Percentiles rank a stretch among this genome's conserved stretches.
Evolutionary conservation across 2,329 filamentous ascomycete genomes (phyloP).

Genomic region (Talaromyces piceae): DNA sequence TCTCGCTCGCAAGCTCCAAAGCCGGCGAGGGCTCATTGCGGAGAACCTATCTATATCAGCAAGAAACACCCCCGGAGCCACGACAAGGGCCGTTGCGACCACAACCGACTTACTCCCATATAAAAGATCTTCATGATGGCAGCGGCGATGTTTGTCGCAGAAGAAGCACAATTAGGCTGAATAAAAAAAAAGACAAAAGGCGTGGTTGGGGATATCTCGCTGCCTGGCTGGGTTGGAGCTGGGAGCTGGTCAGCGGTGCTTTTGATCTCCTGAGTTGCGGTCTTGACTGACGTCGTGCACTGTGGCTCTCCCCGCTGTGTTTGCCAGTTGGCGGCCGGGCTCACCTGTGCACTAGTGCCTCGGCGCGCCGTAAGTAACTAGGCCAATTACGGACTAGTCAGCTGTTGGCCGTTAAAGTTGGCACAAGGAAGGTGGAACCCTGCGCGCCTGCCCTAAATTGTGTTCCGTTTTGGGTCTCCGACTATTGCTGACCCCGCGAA

Average conservation of each 20-base stretch:
- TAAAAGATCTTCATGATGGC: conserved; percentile 77
- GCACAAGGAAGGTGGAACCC: conserved; percentile 2
- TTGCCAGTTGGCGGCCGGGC: background rate
- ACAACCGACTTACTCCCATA: conserved; percentile 63
- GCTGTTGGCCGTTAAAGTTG: too few species aligned
- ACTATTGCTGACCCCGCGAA: background rate
- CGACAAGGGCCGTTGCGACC: background rate
- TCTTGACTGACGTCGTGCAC: conserved; percentile 6
- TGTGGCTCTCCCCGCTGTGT: conserved; percentile 1
- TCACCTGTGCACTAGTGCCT: too few species aligned
- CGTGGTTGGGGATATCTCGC: background rate
- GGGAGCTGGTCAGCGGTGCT: background rate
- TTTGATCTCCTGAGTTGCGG: too few species aligned
- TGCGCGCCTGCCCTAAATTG: conserved; percentile 7
- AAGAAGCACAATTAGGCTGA: too few species aligned
- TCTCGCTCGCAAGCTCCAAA: conserved; percentile 67
- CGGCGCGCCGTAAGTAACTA: conserved; percentile 5
- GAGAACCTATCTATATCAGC: conserved; percentile 53
- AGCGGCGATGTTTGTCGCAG: conserved; percentile 10
- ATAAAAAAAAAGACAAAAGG: background rate
- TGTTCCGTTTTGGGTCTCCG: conserved; percentile 8
- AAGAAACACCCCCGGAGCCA: background rate
- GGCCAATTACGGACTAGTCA: background rate
- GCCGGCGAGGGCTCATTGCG: conserved; percentile 71
- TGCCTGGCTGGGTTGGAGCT: conserved; percentile 1